Conservation (phyloP, 441 rosid genomes). For the Gossypium schwendimanii region DNA sequence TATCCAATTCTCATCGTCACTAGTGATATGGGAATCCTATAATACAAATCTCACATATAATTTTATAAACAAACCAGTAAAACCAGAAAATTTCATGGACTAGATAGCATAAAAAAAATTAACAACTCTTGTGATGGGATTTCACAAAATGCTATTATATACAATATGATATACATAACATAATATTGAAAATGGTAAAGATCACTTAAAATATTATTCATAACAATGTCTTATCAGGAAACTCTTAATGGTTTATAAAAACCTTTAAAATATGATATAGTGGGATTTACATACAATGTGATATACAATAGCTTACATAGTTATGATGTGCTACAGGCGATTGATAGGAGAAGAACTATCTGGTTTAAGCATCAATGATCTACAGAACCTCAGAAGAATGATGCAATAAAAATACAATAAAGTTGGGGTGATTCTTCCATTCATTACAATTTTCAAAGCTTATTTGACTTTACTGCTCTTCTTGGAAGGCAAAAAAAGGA, state of each 20-base stretch:
- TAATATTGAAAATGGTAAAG: not conserved
- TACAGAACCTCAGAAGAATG: constrained; percentile 35
- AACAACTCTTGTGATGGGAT: not conserved
- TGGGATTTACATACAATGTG: not conserved
- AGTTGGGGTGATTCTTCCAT: too few species aligned
- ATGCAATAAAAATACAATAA: too few species aligned
- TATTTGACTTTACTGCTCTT: too few species aligned
- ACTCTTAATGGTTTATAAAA: not conserved
- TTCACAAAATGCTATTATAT: not conserved
- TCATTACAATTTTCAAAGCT: too few species aligned
- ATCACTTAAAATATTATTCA: not conserved
- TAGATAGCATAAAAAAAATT: not conserved
- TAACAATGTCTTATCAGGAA: not conserved
- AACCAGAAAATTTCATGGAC: not conserved
- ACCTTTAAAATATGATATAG: not conserved
- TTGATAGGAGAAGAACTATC: constrained; percentile 81
- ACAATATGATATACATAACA: not conserved
- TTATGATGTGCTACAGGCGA: constrained; percentile 33
- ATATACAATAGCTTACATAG: constrained; percentile 3
- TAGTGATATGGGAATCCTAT: not conserved
- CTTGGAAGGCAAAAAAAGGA: too few species aligned
- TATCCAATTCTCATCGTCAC: not conserved
- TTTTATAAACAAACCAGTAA: not conserved
- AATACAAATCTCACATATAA: not conserved
- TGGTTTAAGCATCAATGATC: constrained; percentile 49